Percentiles rank a stretch among this genome's conserved stretches.
These are phyloP conservation scores for Diaporthe citri DNA, from an alignment of 2,329 filamentous ascomycete species.

Conservation along the genomic window DNA sequence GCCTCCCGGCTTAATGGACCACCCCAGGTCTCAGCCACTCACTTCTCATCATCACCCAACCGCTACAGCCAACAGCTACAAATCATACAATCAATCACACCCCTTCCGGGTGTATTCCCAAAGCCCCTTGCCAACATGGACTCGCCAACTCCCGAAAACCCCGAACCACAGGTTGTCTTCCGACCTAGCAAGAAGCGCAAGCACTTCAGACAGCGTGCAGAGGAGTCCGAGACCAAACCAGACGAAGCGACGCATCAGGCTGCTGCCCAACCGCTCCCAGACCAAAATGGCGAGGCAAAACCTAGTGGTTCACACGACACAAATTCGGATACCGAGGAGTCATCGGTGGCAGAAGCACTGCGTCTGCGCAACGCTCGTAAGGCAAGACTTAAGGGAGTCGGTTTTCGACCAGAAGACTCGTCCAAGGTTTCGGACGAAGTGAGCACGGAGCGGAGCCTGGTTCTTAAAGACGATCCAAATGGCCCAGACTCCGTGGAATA, in stretches of 20 bases:
- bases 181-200: slow-evolving; percentile 72
- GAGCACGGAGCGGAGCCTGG: slow-evolving; percentile 49
- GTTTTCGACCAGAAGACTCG: slow-evolving; percentile 58
- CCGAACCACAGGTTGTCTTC: slow-evolving; percentile 60
- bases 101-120: background rate
- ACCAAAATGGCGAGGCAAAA: slow-evolving; percentile 38
- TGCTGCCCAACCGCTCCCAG: slow-evolving; percentile 28
- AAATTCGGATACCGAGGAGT: slow-evolving; percentile 44
- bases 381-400: slow-evolving; percentile 66
- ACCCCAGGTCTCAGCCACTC: background rate
- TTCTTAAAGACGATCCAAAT: slow-evolving; percentile 51
- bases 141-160: slow-evolving; percentile 35
- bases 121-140: slow-evolving; percentile 42
- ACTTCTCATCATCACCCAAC: slow-evolving; percentile 6
- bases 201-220: slow-evolving; percentile 65
- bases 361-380: slow-evolving; percentile 66
- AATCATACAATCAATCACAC: background rate
- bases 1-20: slow-evolving; percentile 1
- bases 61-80: background rate
- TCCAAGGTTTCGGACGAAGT: slow-evolving; percentile 42
- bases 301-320: slow-evolving; percentile 35
- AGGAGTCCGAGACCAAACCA: slow-evolving; percentile 39
- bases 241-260: slow-evolving; percentile 24
- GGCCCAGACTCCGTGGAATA: slow-evolving; percentile 47
- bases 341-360: slow-evolving; percentile 64